phyloP scores from a whole-genome alignment of 495 filamentous ascomycete species.

The Aspergillus olivimuriae region DNA sequence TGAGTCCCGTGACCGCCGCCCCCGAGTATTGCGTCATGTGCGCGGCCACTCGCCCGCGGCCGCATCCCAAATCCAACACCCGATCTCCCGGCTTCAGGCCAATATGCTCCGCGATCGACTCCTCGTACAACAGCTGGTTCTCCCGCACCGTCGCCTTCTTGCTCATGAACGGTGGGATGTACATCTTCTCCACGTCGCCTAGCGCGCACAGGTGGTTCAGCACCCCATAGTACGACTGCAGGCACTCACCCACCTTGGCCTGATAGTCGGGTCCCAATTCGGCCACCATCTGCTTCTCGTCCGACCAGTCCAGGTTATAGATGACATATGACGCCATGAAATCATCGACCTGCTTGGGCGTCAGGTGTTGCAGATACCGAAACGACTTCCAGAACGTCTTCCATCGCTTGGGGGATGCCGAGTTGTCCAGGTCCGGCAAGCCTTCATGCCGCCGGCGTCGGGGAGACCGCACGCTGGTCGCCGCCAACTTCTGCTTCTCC shows the following conservation, averaged over 20 bases:
- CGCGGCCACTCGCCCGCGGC: conserved; percentile 54
- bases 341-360: conserved; percentile 52
- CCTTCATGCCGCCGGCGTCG: conserved; percentile 2
- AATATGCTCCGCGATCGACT: conserved; percentile 48
- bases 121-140: conserved; percentile 55
- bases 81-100: conserved; percentile 43
- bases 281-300: conserved; percentile 51
- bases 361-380: conserved; percentile 51
- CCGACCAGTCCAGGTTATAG: conserved; percentile 59
- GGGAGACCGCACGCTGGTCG: conserved; percentile 12
- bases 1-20: conserved; percentile 51
- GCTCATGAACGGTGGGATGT: conserved; percentile 59
- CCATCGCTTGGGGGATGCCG: conserved; percentile 47
- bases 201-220: conserved; percentile 60
- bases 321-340: conserved; percentile 64
- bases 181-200: conserved; percentile 66
- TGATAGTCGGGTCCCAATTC: conserved; percentile 54
- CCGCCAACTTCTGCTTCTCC: conserved; percentile 30
- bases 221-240: conserved; percentile 56
- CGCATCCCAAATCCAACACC: conserved; percentile 55
- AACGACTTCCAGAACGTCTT: conserved; percentile 50
- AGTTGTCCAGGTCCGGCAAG: conserved; percentile 33
- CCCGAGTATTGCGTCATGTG: conserved; percentile 53
- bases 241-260: conserved; percentile 51
- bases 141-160: conserved; percentile 44